Evolutionary conservation across 2,329 filamentous ascomycete genomes (phyloP), one percentile per base, ranked within the genome.

Genomic region (Taxawa tesnikishii): DNA sequence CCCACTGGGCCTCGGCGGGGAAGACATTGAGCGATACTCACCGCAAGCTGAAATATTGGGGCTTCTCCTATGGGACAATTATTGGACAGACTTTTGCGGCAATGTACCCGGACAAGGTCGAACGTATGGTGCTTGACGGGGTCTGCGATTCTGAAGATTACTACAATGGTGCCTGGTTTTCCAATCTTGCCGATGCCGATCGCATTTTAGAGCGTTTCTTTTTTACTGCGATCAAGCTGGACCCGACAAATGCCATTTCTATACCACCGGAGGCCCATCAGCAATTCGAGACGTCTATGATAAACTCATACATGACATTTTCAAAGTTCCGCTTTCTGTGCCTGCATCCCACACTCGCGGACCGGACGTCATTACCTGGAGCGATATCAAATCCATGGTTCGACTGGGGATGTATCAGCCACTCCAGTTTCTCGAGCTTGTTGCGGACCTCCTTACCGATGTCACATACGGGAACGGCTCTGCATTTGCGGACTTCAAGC

Each of bases 121-220:
- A 50, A n/a, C 47, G 58, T 19, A 52, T 64, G 41, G 47, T 65
- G 10, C 43, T 65, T 12, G 62, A 65, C 32, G 57, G 57, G n/a
- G 53, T 61, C 10, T 41, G 56, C 1, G 53, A 63, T 26, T 41
- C 50, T 3, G 48, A 53, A 15, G 68, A 73, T 40, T 60, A 66
- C 26, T 68, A 69, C 31, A 49, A 45, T 12, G 58, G 57, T 4
- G 48, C 50, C 43, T 75, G 67, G 67, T 65, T 59, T 35, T 52
- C 57, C 17, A 56, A 63, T 31, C 45, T 71, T 6, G 53, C 54
- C 10, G 66, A 75, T 42, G 62, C 66, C n/a, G 71, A 77, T 46
- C 57, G 61, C 31, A 63, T 69, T 5, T 60, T 73, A 42, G 50
- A 60, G 1, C 60, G 54, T 13, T 75, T 77, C 37, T 71, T 68